Conservation (phyloP, 257 asterid genomes). For the Thymus mandschuricus region DNA sequence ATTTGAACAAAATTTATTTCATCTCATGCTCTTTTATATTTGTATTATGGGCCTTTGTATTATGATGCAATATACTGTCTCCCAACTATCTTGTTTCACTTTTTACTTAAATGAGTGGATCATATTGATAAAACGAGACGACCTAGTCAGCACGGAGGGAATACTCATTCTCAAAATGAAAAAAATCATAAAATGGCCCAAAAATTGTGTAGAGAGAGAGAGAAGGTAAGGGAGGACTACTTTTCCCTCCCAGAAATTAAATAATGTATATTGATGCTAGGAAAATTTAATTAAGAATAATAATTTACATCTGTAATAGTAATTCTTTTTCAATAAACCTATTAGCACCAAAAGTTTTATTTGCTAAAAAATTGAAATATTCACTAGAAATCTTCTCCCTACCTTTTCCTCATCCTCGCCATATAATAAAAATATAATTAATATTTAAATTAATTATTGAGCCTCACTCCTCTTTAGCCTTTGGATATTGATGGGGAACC, state of each 20-base stretch:
- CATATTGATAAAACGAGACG: too few relatives aligned
- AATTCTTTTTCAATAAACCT: constrained; percentile 24
- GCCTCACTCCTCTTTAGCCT: constrained; percentile 38
- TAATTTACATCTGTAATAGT: constrained; percentile 36
- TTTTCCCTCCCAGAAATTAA: background rate
- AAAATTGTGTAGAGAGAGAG: background rate
- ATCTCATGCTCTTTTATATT: too few relatives aligned
- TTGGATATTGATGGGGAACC: constrained; percentile 68
- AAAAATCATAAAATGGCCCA: too few relatives aligned
- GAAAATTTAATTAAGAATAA: constrained; percentile 17
- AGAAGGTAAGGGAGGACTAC: background rate
- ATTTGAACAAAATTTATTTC: too few relatives aligned
- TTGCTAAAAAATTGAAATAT: constrained; percentile 33
- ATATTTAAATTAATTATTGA: background rate
- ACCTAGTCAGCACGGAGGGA: too few relatives aligned
- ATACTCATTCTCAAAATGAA: too few relatives aligned
- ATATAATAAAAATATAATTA: constrained; percentile 25
- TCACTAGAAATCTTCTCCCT: constrained; percentile 31
- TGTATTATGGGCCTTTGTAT: too few relatives aligned
- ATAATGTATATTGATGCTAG: constrained; percentile 17
- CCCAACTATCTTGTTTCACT: too few relatives aligned
- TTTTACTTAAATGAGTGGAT: too few relatives aligned
- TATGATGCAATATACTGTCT: too few relatives aligned
- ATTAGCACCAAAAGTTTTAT: constrained; percentile 39
- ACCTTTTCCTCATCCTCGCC: constrained; percentile 26